phyloP scores from a whole-genome alignment of 495 filamentous ascomycete genomes.

The Evernia prunastri region DNA sequence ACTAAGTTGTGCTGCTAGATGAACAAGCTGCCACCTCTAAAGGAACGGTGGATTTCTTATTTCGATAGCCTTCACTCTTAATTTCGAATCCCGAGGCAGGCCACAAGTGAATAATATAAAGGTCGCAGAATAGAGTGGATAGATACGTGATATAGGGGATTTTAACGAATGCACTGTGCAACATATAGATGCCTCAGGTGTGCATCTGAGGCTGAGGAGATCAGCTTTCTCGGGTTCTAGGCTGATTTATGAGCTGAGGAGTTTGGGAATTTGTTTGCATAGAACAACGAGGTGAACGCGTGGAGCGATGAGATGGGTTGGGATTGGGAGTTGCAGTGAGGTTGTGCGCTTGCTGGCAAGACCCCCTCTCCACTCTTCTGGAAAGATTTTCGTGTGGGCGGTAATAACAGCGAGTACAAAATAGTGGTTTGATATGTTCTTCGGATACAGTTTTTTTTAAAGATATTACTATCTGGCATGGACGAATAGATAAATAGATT shows the following conservation, averaged over 20 bases:
- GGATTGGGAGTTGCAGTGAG: neutral
- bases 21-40: slow-evolving; percentile 5
- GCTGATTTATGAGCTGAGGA: neutral
- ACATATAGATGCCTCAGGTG: neutral
- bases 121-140: slow-evolving; percentile 11
- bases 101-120: neutral
- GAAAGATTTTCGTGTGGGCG: neutral
- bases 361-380: neutral
- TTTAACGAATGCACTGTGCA: neutral
- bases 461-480: neutral
- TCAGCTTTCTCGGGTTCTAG: slow-evolving; percentile 6
- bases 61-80: slow-evolving; percentile 3
- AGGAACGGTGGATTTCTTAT: slow-evolving; percentile 7
- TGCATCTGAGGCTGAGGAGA: slow-evolving; percentile 8
- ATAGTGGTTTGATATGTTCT: neutral
- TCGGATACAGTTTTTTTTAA: neutral
- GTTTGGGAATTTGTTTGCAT: neutral
- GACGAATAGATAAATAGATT: neutral
- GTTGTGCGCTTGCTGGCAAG: neutral
- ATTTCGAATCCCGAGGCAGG: slow-evolving; percentile 3
- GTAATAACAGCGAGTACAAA: neutral
- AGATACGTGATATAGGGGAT: neutral
- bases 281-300: neutral
- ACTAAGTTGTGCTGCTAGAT: slow-evolving; percentile 11
- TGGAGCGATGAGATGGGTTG: neutral